Base-by-base conservation (phyloP, 257 asterid species). In the Knoxia roxburghii region DNA sequence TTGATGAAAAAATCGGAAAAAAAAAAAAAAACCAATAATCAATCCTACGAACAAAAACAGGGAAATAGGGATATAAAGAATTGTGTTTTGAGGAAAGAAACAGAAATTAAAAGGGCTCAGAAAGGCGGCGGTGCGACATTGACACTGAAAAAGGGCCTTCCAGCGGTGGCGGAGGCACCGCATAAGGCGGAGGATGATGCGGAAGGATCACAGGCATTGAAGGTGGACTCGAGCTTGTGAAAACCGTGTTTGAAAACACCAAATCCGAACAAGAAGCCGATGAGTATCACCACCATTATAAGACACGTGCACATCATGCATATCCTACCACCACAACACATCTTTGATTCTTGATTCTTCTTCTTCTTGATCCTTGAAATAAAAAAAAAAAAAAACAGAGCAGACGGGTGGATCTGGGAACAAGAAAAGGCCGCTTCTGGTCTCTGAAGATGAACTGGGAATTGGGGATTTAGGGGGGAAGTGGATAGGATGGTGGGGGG, bases 221-320 rank as follows among this genome's bases (percentile, higher is more conserved):
- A 1, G 3, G 79, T 68, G 46, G 81, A 79, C 75, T 81, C 77
- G 57, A 84, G 6, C 81, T 86, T 88, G 72, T 82, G 81, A 72
- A 84, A 84, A 0, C 96, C 89, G 70, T 86, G 70, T 77, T 79
- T 73, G 82, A 82, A 86, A 40, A 88, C 86, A 10, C 96, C 96
- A 65, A 88, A 88, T 17, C 94, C 96, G 64, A 88, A 86, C 17
- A 86, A 62, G 30, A 84, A 24, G 1, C 91, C 93, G 20, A 86
- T 69, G 24, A 81, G 81, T 1, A 88, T 46, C 64, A 75, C 89
- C 80, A 79, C 68, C n/a, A 74, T 20, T 9, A 84, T 37, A 14
- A 86, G 18, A 18, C 86, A 84, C 48, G 78, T 54, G 78, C 85
- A 80, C 27, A 79, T 33, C 82, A 81, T 82, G 74, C 94, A 88